Base-by-base conservation (phyloP, 805 yeast genomes). In the Barnettozyma populi region DNA sequence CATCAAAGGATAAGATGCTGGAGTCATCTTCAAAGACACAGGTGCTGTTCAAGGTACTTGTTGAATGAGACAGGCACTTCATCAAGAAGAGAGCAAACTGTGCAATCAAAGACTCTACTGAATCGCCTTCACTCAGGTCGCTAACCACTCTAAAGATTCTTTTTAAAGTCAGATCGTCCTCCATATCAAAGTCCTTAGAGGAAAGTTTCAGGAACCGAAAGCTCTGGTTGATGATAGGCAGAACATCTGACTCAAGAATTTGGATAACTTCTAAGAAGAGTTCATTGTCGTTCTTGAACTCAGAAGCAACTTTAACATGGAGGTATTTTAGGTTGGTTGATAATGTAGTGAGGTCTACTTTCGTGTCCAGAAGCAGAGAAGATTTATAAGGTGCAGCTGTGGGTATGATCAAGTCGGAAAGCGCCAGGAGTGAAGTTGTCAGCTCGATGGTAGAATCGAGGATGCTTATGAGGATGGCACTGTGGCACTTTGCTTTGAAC, bases 181-280 rank as follows among this genome's bases (percentile, higher is more conserved):
- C 19, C 41, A n/a, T n/a, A 14, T 24, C 25, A 37, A 21, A 37
- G 10, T 27, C 24, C 18, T 20, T 20, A 14, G 21, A 21, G 9
- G 27, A 11, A 16, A 14, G 19, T 27, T 29, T 31, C 13, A 46
- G 14, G n/a, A 46, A 31, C 5, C 7, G 23, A 7, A 46, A 46
- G 23, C 42, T 41, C 36, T 46, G 48, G 25, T 41, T 36, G 27
- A 46, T 41, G 19, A 46, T 46, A 6, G 48, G 48, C n/a, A 46
- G 11, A 21, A 46, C 48, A 23, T 46, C 48, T 21, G 34, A 14
- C 19, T 46, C 44, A 9, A 46, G 23, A 5, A 41, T 14, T 16
- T 41, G 40, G n/a, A 46, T 39, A 21, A 46, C 48, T 9, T 46
- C 48, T 13, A 46, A 16, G 32, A 41, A 46, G 13, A 46, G 23